These are phyloP conservation scores for Rickenella mellea DNA, from an alignment of 768 basidiomycete genomes.

Conservation along the genomic window DNA sequence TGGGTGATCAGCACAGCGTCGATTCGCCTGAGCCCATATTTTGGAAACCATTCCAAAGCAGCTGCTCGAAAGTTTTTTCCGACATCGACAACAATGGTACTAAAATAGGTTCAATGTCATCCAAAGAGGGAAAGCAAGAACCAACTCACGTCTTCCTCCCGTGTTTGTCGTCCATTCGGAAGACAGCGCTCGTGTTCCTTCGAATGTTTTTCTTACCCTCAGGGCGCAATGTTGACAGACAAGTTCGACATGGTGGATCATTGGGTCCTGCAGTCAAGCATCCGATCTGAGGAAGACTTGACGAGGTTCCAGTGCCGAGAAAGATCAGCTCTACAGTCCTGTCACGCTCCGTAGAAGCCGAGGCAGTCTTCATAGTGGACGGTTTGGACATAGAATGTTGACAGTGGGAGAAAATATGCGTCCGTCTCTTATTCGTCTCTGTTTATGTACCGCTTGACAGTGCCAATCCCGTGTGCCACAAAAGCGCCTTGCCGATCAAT, in stretches of 20 bases:
- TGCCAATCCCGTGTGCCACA: too few species aligned
- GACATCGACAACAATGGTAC: conserved; percentile 75
- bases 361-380: too few species aligned
- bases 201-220: conserved; percentile 78
- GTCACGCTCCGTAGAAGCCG: too few species aligned
- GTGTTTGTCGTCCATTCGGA: conserved; percentile 37
- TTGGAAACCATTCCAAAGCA: conserved; percentile 52
- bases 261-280: conserved; percentile 67
- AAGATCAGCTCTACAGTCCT: conserved; percentile 64
- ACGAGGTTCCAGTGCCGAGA: conserved; percentile 77
- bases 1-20: conserved; percentile 79
- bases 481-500: too few species aligned
- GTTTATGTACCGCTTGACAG: too few species aligned
- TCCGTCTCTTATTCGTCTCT: too few species aligned
- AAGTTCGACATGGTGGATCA: conserved; percentile 46
- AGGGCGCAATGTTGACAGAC: conserved; percentile 54
- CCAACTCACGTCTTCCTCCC: conserved; percentile 40
- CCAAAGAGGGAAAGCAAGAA: background rate
- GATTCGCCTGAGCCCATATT: conserved; percentile 61
- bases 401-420: too few species aligned
- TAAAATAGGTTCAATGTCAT: conserved; percentile 15
- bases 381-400: too few species aligned
- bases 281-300: conserved; percentile 47
- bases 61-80: conserved; percentile 74
- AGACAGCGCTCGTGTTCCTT: conserved; percentile 70